A percentile compares a stretch with the other conserved stretches of the same genome.
Conservation (phyloP, 805 yeast genomes). For the Zygoascus tannicola region DNA sequence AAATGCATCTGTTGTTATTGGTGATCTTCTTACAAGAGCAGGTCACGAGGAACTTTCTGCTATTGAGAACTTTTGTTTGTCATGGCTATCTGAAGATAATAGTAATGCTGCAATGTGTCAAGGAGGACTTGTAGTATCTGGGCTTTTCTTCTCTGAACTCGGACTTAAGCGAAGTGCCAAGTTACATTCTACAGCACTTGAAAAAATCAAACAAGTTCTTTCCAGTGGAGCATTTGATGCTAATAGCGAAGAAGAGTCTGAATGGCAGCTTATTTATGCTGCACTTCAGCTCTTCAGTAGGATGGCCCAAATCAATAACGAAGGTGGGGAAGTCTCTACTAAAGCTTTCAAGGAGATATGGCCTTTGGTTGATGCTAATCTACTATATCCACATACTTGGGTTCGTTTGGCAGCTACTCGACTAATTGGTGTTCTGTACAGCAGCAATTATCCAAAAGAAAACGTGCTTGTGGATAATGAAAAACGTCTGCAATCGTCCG, state of each 20-base stretch:
- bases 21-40: conserved; percentile 44
- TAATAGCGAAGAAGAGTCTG: conserved; percentile 35
- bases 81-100: conserved; percentile 48
- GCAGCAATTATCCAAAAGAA: conserved; percentile 27
- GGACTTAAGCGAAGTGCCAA: conserved; percentile 35
- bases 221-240: conserved; percentile 30
- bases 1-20: conserved; percentile 59
- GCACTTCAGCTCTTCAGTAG: conserved; percentile 45
- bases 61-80: conserved; percentile 35
- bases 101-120: conserved; percentile 45
- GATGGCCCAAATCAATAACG: too few species aligned
- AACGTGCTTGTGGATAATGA: conserved; percentile 34
- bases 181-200: conserved; percentile 36
- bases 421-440: conserved; percentile 44
- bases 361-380: conserved; percentile 41
- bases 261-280: conserved; percentile 75
- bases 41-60: conserved; percentile 23
- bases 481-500: conserved; percentile 52
- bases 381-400: conserved; percentile 89
- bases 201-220: conserved; percentile 28
- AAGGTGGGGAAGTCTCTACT: conserved; percentile 33
- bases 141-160: conserved; percentile 44
- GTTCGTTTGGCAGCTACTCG: conserved; percentile 61
- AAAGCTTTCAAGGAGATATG: conserved; percentile 31
- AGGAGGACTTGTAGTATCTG: conserved; percentile 68